Evolutionary conservation across 768 basidiomycete species (phyloP).

Genomic region (Suillus ampliporus): DNA sequence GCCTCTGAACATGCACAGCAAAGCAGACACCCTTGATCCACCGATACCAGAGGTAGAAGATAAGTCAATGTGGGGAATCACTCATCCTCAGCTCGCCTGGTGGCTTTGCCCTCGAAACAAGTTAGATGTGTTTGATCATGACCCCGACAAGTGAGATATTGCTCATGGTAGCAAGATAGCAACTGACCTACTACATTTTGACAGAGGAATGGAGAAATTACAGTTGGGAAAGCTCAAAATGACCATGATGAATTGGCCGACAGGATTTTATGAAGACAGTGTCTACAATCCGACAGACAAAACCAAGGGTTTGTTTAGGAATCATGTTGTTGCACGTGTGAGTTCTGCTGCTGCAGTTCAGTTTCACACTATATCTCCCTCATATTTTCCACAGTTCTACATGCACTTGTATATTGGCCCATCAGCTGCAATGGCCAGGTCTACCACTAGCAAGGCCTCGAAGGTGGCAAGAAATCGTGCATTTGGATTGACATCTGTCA

Average conservation of each 20-base stretch:
- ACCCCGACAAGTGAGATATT: not conserved
- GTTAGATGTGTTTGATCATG: not conserved
- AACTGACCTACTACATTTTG: not conserved
- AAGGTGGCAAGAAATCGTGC: slow-evolving; percentile 1
- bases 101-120: slow-evolving; percentile 9
- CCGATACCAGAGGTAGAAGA: not conserved
- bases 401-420: slow-evolving; percentile 10
- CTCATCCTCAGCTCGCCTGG: slow-evolving; percentile 5
- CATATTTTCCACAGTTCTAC: slow-evolving; percentile 4
- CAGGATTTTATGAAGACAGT: not conserved
- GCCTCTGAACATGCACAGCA: slow-evolving; percentile 3
- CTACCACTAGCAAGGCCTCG: not conserved
- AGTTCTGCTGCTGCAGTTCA: not conserved
- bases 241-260: slow-evolving; percentile 3
- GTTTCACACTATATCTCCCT: not conserved
- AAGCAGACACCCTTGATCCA: not conserved
- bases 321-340: slow-evolving; percentile 1
- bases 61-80: slow-evolving; percentile 3
- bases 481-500: slow-evolving; percentile 1
- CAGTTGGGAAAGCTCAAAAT: slow-evolving; percentile 6
- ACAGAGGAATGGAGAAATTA: slow-evolving; percentile 4
- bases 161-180: not conserved
- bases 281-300: slow-evolving; percentile 1
- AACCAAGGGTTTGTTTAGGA: slow-evolving; percentile 5
- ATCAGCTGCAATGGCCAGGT: not conserved